phyloP scores from a whole-genome alignment of 177 flowering plant species.

The Vitis hybrid region DNA sequence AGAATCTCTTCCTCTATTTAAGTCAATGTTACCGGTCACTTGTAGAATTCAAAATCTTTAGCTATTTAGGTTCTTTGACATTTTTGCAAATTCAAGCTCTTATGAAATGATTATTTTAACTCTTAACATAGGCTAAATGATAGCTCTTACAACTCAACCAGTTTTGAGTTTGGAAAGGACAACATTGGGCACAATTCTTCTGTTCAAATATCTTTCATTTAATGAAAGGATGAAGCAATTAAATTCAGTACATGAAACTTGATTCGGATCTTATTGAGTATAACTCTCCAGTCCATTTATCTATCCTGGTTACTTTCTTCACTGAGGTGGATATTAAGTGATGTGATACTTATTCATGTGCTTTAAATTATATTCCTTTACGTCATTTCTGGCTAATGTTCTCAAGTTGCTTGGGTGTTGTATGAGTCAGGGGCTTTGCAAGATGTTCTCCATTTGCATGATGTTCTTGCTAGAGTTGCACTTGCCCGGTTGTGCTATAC shows the following conservation, averaged over 20 bases:
- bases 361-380: neutral
- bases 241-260: neutral
- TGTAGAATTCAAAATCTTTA: neutral
- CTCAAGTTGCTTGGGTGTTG: no score
- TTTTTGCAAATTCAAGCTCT: neutral
- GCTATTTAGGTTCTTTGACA: no score
- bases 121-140: neutral
- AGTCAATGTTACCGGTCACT: constrained; percentile 9
- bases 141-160: neutral
- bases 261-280: neutral
- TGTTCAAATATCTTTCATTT: no score
- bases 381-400: no score
- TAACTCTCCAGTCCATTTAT: neutral
- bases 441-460: constrained; percentile 95
- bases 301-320: neutral
- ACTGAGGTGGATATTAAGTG: no score
- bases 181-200: no score
- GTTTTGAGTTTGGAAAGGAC: neutral
- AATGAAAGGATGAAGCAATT: neutral
- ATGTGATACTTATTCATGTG: neutral
- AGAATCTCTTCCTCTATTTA: neutral
- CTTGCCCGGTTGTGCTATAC: constrained; percentile 89
- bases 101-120: neutral
- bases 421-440: constrained; percentile 72
- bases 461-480: constrained; percentile 96